These are phyloP conservation scores for Anacardium occidentale DNA, from an alignment of 345 rosid species.

Conservation along the genomic window DNA sequence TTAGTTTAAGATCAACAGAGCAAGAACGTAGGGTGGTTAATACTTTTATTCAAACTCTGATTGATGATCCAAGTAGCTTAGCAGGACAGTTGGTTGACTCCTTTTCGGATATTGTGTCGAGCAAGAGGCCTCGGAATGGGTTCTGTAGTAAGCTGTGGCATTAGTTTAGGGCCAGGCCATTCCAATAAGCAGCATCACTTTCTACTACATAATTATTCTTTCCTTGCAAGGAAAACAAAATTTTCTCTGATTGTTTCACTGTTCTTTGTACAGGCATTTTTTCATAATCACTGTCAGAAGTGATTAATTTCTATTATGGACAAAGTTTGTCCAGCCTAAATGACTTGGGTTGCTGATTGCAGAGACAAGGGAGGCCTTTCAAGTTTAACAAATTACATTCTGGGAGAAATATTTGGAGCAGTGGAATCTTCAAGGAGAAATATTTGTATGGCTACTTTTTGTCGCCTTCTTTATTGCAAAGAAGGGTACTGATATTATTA, in stretches of 20 bases:
- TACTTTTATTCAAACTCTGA: slow-evolving; percentile 78
- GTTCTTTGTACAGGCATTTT: slow-evolving; percentile 42
- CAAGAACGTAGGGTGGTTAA: slow-evolving; percentile 89
- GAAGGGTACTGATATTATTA: slow-evolving; percentile 26
- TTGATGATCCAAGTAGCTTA: slow-evolving; percentile 83
- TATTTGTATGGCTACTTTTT: slow-evolving; percentile 19
- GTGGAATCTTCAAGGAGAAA: no score
- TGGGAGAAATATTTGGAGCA: no score
- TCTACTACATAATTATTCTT: slow-evolving; percentile 34
- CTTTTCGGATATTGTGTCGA: slow-evolving; percentile 69
- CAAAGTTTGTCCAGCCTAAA: slow-evolving; percentile 32
- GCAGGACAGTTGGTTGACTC: slow-evolving; percentile 90
- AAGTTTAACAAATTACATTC: slow-evolving; percentile 3
- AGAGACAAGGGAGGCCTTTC: slow-evolving; percentile 11
- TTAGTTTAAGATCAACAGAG: slow-evolving; percentile 74
- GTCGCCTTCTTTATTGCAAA: slow-evolving; percentile 29
- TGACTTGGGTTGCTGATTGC: slow-evolving; percentile 30
- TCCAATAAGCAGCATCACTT: slow-evolving; percentile 24
- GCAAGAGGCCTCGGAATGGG: slow-evolving; percentile 66
- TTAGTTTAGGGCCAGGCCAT: slow-evolving; percentile 30
- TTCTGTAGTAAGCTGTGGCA: slow-evolving; percentile 64
- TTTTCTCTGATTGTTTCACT: slow-evolving; percentile 35
- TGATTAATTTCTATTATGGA: slow-evolving; percentile 28
- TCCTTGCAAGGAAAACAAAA: slow-evolving; percentile 18
- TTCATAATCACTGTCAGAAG: slow-evolving; percentile 25